Percentiles rank a stretch among this genome's conserved stretches.
These are phyloP conservation scores for Ensete glaucum DNA, from an alignment of 176 grass and related monocot genomes.

Conservation along the genomic window DNA sequence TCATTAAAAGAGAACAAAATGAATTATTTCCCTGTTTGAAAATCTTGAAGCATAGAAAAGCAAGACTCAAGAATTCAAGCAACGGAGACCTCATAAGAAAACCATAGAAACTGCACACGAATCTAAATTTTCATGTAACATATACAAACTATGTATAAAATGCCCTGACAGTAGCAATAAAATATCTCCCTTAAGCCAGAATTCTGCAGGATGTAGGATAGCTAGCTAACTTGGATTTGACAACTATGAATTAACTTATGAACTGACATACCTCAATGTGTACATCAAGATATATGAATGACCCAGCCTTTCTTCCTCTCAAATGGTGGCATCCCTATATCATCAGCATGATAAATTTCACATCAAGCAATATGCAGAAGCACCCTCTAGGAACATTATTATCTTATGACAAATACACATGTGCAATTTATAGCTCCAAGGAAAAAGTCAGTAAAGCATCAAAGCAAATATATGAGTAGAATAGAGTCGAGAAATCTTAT, in stretches of 20 bases:
- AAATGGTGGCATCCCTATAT: slow-evolving; percentile 77
- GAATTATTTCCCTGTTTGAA: no score
- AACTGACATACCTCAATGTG: slow-evolving; percentile 73
- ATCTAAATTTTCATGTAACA: no score
- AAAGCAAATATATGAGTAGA: not conserved
- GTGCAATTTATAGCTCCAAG: not conserved
- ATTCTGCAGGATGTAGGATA: not conserved
- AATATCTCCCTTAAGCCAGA: not conserved
- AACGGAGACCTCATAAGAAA: no score
- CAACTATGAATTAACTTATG: slow-evolving; percentile 16
- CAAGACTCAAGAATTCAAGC: no score
- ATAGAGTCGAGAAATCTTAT: not conserved
- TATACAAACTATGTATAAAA: no score
- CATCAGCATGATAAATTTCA: not conserved
- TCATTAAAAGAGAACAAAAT: no score
- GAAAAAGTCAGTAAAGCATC: no score
- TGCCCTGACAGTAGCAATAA: no score
- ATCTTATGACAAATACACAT: not conserved
- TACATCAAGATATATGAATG: slow-evolving; percentile 87
- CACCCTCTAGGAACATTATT: not conserved
- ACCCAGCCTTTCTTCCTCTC: slow-evolving; percentile 95
- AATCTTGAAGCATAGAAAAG: no score
- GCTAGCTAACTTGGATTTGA: not conserved
- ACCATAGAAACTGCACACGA: no score
- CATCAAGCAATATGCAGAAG: not conserved